phyloP scores from a whole-genome alignment of 805 yeast species.

The Maudiozyma barnettii region DNA sequence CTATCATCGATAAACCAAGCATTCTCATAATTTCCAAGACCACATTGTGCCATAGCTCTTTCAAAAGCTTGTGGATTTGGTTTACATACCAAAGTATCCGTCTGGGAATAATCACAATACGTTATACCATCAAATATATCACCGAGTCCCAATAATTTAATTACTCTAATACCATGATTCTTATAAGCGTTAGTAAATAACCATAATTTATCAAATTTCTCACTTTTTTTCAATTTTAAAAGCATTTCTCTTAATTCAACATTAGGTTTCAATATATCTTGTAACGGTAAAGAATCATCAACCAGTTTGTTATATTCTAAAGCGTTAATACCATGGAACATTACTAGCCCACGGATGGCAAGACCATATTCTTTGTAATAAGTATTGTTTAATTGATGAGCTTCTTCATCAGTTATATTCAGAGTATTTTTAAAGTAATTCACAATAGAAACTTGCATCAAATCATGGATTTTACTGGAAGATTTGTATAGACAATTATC shows the following conservation, averaged over 20 bases:
- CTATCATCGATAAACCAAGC: conserved; percentile 86
- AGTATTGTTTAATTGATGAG: conserved; percentile 55
- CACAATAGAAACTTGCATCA: conserved; percentile 83
- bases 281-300: conserved; percentile 87
- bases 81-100: conserved; percentile 68
- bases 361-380: conserved; percentile 85
- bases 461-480: conserved; percentile 65
- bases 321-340: conserved; percentile 65
- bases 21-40: conserved; percentile 31
- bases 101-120: conserved; percentile 68
- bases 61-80: conserved; percentile 71
- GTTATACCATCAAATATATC: conserved; percentile 91
- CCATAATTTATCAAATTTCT: conserved; percentile 71
- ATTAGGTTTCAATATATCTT: conserved; percentile 62
- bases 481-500: conserved; percentile 84
- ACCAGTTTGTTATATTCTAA: conserved; percentile 79
- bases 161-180: conserved; percentile 77
- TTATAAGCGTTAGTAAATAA: conserved; percentile 90
- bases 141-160: conserved; percentile 75
- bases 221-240: conserved; percentile 31
- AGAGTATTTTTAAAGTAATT: conserved; percentile 64
- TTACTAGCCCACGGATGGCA: conserved; percentile 80
- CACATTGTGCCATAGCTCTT: conserved; percentile 54
- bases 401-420: conserved; percentile 58
- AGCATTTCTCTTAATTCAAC: conserved; percentile 44